Percentiles rank a stretch among this genome's conserved stretches.
Conservation (phyloP, 75 land plant genomes). For the Selaginella tamariscina region DNA sequence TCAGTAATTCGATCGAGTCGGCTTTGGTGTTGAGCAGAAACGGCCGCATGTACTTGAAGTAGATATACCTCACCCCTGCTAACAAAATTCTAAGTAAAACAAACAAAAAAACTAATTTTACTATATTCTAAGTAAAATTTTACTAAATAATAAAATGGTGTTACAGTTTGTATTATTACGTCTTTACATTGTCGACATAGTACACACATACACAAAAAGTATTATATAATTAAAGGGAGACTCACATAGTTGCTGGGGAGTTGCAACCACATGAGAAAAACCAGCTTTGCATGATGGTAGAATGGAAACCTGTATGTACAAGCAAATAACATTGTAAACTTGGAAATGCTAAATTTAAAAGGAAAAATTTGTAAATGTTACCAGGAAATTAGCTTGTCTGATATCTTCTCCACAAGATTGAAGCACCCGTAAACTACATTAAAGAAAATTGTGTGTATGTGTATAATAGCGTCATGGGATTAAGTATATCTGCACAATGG, state of each 20-base stretch:
- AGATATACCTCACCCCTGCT: slow-evolving; percentile 62
- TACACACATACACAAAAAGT: no score
- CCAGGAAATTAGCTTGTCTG: slow-evolving; percentile 71
- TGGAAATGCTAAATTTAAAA: not conserved
- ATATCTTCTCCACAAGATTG: slow-evolving; percentile 47
- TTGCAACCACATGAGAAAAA: slow-evolving; percentile 94
- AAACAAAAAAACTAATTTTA: no score
- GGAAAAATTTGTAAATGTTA: slow-evolving; percentile 14
- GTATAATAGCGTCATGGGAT: no score
- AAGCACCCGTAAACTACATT: slow-evolving; percentile 74
- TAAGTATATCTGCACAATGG: no score
- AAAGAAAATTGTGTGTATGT: not conserved
- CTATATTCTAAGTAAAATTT: no score
- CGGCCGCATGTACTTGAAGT: slow-evolving; percentile 48
- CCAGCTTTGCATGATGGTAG: slow-evolving; percentile 80
- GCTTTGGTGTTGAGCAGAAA: slow-evolving; percentile 56
- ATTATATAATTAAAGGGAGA: no score
- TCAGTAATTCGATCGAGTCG: slow-evolving; percentile 45
- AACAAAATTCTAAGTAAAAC: not conserved
- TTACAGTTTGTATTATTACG: no score
- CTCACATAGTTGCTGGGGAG: slow-evolving; percentile 57
- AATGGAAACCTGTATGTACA: slow-evolving; percentile 56
- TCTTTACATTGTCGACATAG: no score
- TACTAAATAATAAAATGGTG: no score
- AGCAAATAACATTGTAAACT: not conserved